Conservation (phyloP, 345 rosid species). For the Salix dunnii region DNA sequence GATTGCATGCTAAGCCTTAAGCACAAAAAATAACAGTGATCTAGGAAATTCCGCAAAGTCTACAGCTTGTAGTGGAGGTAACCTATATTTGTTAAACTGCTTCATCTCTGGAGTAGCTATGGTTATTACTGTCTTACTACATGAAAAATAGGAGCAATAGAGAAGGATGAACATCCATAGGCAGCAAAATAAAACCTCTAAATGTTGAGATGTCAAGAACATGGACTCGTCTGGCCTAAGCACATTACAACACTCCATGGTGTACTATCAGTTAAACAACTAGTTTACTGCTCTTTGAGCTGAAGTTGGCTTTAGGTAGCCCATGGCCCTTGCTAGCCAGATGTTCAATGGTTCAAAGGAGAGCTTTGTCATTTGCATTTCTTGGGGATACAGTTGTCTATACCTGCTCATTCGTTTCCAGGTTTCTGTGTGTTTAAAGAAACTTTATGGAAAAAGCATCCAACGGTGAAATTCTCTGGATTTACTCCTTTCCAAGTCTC, state of each 20-base stretch:
- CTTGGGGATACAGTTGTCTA: background rate
- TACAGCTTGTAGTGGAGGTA: too few species aligned
- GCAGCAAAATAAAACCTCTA: background rate
- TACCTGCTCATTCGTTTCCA: background rate
- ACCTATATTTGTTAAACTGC: too few species aligned
- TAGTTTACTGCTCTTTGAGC: background rate
- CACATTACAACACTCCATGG: background rate
- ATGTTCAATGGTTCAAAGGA: background rate
- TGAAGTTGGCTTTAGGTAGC: background rate
- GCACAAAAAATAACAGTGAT: too few species aligned
- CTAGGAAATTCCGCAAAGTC: too few species aligned
- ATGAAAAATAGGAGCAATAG: background rate
- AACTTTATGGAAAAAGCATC: background rate
- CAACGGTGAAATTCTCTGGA: background rate
- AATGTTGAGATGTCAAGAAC: background rate
- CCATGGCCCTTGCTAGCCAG: slow-evolving; percentile 1
- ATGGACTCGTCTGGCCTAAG: background rate
- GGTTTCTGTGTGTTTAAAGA: background rate
- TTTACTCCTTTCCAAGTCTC: background rate
- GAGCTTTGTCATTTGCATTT: background rate
- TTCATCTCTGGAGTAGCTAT: background rate
- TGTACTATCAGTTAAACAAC: background rate
- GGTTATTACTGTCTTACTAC: background rate
- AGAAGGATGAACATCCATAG: background rate
- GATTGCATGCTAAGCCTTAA: background rate